Evolutionary conservation across 805 yeast genomes (phyloP), one percentile per base, ranked within the genome.

Genomic region (Cyberlindnera subsufficiens): DNA sequence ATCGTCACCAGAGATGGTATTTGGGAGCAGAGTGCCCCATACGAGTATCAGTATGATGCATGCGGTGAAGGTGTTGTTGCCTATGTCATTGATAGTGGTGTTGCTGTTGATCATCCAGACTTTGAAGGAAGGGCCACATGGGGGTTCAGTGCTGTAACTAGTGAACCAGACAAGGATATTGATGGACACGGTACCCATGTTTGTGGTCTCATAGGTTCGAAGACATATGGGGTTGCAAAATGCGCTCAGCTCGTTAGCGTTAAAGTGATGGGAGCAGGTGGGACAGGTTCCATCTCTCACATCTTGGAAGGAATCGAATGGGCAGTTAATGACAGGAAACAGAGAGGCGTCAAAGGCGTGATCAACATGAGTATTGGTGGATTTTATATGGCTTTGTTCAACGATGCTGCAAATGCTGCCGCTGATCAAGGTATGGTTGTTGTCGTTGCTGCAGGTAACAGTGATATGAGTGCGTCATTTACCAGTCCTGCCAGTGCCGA

Each of bases 181-280:
- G 78, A 81, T 51, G 96, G 96, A 0, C 97, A 89, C 61, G 97
- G 96, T 0, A 88, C 96, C 1, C 96, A 89, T 62, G 95, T 90
- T 37, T 95, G 96, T 0, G 96, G 96, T 3, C 67, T 87, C 10
- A 74, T 87, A 42, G 96, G 90, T 0, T 86, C 96, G 4, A 71
- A 66, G 41, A 77, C 80, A 2, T 89, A 69, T 65, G 97, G 97
- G 6, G 90, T 86, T 3, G 87, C 96, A 19, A 89, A 90, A 59
- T 64, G 75, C 30, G 77, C 75, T n/a, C 69, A 69, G 8, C 55
- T 89, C 10, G 69, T 85, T 9, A 96, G 2, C 15, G 79, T 90
- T 14, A 89, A 88, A 56, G 89, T 86, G 1, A 66, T 88, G 38
- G 78, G 79, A 49, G 60, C 61, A 3, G 56, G 58, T 34, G 96